Base-by-base conservation (phyloP, 345 rosid species). In the Viola odorata region DNA sequence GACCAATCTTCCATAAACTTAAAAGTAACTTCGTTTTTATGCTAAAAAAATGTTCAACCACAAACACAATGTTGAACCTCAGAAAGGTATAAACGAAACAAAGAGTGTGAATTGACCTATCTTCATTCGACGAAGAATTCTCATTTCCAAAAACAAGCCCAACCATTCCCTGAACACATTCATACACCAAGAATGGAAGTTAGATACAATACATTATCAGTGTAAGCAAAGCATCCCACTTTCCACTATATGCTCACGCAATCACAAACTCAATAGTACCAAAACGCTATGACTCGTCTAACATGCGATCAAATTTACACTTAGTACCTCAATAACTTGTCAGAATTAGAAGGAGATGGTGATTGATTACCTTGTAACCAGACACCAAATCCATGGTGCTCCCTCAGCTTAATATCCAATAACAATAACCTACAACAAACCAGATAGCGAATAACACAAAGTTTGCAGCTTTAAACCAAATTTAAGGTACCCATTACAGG, bases 71-170 rank as follows among this genome's bases (percentile, higher is more conserved):
- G 32, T 23, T 23, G 32, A 23, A 10, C n/a, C 7, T 59, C 15
- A 12, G 7, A 45, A 6, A 16, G n/a, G 53, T 5, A 9, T 1
- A 32, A 50, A 12, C 23, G 3, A 38, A 1, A 37, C 3, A 3
- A 45, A 49, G 14, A 0, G 11, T 3, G 12, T 45, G 62, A 54
- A 45, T 10, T 51, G 70, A 89, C 99, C 96, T 82, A 59, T 90
- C 97, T 66, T 83, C 97, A 66, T 67, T 78, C 6, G 96, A 84
- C 67, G 80, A 76, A 7, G 87, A 83, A 73, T 83, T 84, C 71
- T 88, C 99, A 58, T 83, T 83, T 32, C 99, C 96, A 53, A 94
- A 90, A 69, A 94, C 95, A 50, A 84, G 82, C 68, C 96, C 97
- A 42, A 94, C 97, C 69, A 94, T 86, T 40, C 97, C 97, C 99